Conservation (phyloP, 257 asterid species). For the Oldenlandia corymbosa region DNA sequence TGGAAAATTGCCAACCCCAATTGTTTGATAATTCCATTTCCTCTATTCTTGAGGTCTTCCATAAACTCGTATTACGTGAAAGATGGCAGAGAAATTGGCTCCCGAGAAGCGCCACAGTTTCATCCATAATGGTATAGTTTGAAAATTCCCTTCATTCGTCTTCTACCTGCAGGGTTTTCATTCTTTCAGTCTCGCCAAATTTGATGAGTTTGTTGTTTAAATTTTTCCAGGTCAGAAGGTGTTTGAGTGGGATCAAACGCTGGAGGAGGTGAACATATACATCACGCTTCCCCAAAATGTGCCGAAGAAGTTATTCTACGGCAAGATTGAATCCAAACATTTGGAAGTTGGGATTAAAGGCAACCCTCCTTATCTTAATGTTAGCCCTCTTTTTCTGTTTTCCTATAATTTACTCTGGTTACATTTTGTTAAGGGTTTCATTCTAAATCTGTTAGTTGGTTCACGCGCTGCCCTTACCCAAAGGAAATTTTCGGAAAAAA, state of each 20-base stretch:
- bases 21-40: no score
- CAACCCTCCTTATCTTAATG: slow-evolving; percentile 87
- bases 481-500: no score
- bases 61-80: not conserved
- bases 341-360: slow-evolving; percentile 95
- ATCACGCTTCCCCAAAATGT: slow-evolving; percentile 74
- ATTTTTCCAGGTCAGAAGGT: slow-evolving; percentile 72
- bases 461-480: not conserved
- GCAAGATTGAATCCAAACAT: slow-evolving; percentile 74
- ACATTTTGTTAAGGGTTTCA: not conserved
- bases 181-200: not conserved
- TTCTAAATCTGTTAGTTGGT: not conserved
- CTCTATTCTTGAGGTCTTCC: no score
- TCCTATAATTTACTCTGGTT: not conserved
- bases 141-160: not conserved
- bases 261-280: slow-evolving; percentile 95
- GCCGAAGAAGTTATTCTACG: slow-evolving; percentile 71
- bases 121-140: slow-evolving; percentile 53
- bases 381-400: slow-evolving; percentile 23
- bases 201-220: not conserved
- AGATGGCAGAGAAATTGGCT: slow-evolving; percentile 86
- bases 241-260: slow-evolving; percentile 97
- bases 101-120: slow-evolving; percentile 67
- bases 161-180: not conserved
- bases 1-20: no score